Evolutionary conservation across 169 alveolate species (phyloP), one percentile per base, ranked within the genome.

Genomic region (Plasmodium sp.): DNA sequence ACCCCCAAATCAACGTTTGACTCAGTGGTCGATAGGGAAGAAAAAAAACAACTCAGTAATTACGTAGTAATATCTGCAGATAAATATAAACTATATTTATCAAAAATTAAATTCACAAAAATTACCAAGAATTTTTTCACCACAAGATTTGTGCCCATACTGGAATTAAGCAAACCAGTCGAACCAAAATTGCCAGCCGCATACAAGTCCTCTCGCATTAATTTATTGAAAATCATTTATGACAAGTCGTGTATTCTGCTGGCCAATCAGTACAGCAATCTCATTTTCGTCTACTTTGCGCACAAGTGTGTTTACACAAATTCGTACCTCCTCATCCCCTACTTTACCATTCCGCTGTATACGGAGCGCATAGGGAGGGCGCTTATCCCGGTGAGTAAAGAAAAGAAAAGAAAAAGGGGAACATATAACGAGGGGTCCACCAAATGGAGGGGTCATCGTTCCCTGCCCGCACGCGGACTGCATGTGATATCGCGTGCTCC

Each of bases 231-330:
- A 92, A 83, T 92, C 41, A 83, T 92, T 22, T 81, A 92, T 74
- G 95, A 92, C 73, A 92, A 83, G 58, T 92, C 95, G 31, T 92
- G 95, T 73, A 45, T 92, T 18, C 5, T 92, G 18, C 41, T 92
- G 34, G 95, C 95, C 5, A 92, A 92, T 62, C 95, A 92, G 31
- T 92, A 82, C 79, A 92, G 88, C 62, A 83, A 83, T 22, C 75
- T 41, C 16, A 83, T 92, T 72, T 72, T 75, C 34, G 48, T 92
- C 43, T 92, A 92, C 83, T 81, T 92, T 92, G 71, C 84, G 7
- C 54, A 83, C 10, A 81, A 73, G 51, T 92, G 95, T 71, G 81
- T 92, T 5, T 92, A 92, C 81, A 92, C 95, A 39, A 73, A 92
- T 48, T 14, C 95, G 3, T 92, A 71, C 41, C 73, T 92, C 43